A percentile compares a stretch with the other conserved stretches of the same genome.
These are phyloP conservation scores for Paxillus involutus DNA, from an alignment of 768 basidiomycete genomes.

Conservation along the genomic window DNA sequence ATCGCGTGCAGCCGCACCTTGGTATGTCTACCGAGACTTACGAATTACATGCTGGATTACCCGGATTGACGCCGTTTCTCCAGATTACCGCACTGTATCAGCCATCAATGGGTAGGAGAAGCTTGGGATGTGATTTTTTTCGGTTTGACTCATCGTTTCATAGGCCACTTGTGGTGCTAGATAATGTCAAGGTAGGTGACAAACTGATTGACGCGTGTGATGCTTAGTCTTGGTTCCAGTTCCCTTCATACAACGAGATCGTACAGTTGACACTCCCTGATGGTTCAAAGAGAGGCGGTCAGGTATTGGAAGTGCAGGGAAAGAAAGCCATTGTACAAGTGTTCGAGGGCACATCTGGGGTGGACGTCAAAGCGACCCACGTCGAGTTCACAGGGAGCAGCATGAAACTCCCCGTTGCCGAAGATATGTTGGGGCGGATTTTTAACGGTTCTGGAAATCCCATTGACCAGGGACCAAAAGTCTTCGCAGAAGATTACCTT, in stretches of 20 bases:
- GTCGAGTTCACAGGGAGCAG: conserved; percentile 98
- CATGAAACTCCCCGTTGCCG: conserved; percentile 98
- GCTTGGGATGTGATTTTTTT: conserved; percentile 1
- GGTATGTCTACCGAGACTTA: conserved; percentile 46
- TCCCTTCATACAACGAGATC: conserved; percentile 98
- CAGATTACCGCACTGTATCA: conserved; percentile 98
- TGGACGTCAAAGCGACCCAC: conserved; percentile 96
- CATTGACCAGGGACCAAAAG: conserved; percentile 98
- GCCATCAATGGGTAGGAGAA: conserved; percentile 89
- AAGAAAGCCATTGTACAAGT: conserved; percentile 99
- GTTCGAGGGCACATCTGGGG: conserved; percentile 96
- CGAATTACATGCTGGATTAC: not conserved
- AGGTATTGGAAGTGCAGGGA: conserved; percentile 96
- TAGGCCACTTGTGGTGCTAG: conserved; percentile 93
- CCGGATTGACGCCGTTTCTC: conserved; percentile 10
- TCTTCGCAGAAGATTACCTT: conserved; percentile 98
- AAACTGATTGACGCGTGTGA: not conserved
- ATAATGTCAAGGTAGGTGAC: conserved; percentile 89
- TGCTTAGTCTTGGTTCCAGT: conserved; percentile 47
- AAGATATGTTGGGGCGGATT: conserved; percentile 98
- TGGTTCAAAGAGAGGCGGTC: conserved; percentile 92
- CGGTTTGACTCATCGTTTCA: conserved; percentile 8
- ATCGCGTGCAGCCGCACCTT: conserved; percentile 85
- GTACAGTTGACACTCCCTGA: conserved; percentile 94
- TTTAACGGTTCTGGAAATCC: conserved; percentile 99